Conservation (phyloP, 2,329 filamentous ascomycete species). For the Pseudogymnoascus sp. region DNA sequence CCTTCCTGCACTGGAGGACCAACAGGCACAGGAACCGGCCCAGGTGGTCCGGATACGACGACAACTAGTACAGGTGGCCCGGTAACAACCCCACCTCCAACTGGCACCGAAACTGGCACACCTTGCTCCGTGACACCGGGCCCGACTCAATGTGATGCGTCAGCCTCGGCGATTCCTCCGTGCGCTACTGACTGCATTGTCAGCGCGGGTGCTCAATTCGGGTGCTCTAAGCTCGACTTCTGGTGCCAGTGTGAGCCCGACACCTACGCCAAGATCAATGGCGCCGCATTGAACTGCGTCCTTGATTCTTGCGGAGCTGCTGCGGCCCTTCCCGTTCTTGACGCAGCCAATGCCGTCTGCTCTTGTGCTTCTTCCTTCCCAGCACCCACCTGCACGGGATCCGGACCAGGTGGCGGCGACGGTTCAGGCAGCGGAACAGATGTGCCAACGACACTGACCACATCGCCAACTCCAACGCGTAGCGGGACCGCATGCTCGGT, state of each 20-base stretch:
- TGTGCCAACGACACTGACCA: background rate
- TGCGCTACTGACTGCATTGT: background rate
- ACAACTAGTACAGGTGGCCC: background rate
- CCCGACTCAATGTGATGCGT: background rate
- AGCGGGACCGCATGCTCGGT: background rate
- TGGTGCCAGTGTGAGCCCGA: too few species aligned
- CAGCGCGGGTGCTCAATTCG: background rate
- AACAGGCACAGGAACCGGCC: background rate
- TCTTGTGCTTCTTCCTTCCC: background rate
- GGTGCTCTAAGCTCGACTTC: too few species aligned
- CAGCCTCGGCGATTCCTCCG: background rate
- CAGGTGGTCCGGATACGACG: background rate
- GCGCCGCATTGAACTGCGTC: too few species aligned
- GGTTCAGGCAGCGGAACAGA: background rate
- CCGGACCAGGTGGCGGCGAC: background rate
- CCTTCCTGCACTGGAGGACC: background rate
- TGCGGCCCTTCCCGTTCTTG: background rate
- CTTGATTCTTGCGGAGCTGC: background rate
- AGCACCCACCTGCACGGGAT: background rate
- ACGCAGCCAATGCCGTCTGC: background rate
- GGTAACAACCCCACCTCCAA: background rate
- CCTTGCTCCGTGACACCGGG: background rate
- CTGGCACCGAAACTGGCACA: background rate
- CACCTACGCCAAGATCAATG: too few species aligned
- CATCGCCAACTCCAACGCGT: background rate